Percentiles rank a stretch among this genome's conserved stretches.
Evolutionary conservation across 2,329 filamentous ascomycete genomes (phyloP).

Genomic region (Neocucurbitaria cava): DNA sequence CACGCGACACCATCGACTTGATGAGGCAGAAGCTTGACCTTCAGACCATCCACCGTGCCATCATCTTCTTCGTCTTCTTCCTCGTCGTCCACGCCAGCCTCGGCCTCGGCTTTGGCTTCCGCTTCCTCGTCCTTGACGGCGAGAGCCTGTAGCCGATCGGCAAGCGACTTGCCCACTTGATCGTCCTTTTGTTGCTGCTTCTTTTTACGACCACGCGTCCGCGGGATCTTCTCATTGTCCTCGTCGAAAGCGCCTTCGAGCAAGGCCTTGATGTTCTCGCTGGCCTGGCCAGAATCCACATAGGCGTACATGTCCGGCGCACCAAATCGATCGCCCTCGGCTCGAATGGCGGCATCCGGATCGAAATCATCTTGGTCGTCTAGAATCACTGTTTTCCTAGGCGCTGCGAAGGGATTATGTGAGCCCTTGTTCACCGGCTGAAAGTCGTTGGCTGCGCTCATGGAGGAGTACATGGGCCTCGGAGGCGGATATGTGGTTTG

Average conservation of each 20-base stretch:
- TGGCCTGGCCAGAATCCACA: slow-evolving; percentile 74
- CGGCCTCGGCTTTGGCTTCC: slow-evolving; percentile 56
- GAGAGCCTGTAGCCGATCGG: slow-evolving; percentile 53
- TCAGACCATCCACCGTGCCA: slow-evolving; percentile 77
- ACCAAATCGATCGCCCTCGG: slow-evolving; percentile 59
- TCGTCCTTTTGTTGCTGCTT: slow-evolving; percentile 47
- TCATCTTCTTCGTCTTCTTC: slow-evolving; percentile 65
- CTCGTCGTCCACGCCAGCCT: slow-evolving; percentile 42
- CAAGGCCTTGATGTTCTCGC: slow-evolving; percentile 79
- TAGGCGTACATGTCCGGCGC: slow-evolving; percentile 65
- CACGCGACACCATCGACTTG: slow-evolving; percentile 93
- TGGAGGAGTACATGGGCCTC: slow-evolving; percentile 62
- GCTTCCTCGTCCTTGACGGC: slow-evolving; percentile 58
- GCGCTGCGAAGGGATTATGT: slow-evolving; percentile 36
- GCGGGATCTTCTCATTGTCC: slow-evolving; percentile 64
- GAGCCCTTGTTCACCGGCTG: slow-evolving; percentile 45
- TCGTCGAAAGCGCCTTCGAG: slow-evolving; percentile 82
- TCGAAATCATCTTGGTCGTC: slow-evolving; percentile 56
- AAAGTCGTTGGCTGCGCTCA: slow-evolving; percentile 50
- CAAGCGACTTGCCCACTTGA: slow-evolving; percentile 48
- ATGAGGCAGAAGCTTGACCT: slow-evolving; percentile 88
- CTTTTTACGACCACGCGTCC: slow-evolving; percentile 54
- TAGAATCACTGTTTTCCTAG: slow-evolving; percentile 51
- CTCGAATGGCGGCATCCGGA: slow-evolving; percentile 54
- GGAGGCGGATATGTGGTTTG: slow-evolving; percentile 59